These are phyloP conservation scores for Trichosanthes cucumerina DNA, from an alignment of 306 rosid species.

Conservation along the genomic window DNA sequence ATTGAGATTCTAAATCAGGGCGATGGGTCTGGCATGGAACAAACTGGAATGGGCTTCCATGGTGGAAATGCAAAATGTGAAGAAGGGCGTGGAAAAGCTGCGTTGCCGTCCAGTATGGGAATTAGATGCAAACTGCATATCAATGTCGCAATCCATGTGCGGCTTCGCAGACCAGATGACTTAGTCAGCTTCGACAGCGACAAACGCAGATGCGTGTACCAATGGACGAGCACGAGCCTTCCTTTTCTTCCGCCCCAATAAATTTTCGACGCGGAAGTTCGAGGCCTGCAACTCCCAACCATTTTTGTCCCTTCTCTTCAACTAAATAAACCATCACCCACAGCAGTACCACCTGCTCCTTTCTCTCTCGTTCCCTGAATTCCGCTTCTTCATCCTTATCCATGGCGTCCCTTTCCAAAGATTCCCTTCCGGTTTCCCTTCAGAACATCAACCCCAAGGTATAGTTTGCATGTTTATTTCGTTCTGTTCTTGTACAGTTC, in stretches of 20 bases:
- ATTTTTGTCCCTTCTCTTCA: not conserved
- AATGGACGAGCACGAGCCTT: not conserved
- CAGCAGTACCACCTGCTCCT: not conserved
- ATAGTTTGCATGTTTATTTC: not conserved
- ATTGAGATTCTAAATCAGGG: not conserved
- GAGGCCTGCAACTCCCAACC: not conserved
- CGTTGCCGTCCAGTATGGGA: not conserved
- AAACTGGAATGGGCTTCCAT: not conserved
- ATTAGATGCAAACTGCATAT: not conserved
- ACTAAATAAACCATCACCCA: not conserved
- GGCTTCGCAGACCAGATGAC: not conserved
- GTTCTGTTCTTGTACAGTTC: not conserved
- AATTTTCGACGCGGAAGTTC: constrained; percentile 2
- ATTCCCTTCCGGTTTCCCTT: constrained; percentile 31
- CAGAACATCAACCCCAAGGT: constrained; percentile 75
- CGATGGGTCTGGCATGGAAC: not conserved
- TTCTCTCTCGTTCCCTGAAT: constrained; percentile 3
- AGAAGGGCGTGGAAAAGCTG: not conserved
- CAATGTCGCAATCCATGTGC: not conserved
- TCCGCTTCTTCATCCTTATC: constrained; percentile 10
- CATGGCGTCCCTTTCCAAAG: constrained; percentile 4
- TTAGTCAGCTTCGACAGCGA: constrained; percentile 1
- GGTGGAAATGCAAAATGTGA: not conserved
- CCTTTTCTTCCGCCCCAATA: not conserved
- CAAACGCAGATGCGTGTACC: not conserved